These are phyloP conservation scores for Eucalyptus caleyi DNA, from an alignment of 345 rosid species.

Conservation along the genomic window DNA sequence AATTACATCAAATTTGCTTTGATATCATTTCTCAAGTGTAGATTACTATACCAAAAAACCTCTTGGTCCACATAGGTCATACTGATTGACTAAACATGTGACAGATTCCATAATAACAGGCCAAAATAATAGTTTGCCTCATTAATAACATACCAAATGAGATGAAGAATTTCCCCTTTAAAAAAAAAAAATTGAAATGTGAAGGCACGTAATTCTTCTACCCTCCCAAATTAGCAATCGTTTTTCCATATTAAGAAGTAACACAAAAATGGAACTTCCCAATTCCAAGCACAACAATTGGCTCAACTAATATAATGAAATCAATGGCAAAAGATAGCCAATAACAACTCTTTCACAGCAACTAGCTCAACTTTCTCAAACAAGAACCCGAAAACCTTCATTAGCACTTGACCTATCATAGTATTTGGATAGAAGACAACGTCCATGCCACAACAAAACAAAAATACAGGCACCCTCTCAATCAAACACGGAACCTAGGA, in stretches of 20 bases:
- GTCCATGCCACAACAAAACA: constrained; percentile 11
- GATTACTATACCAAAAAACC: not conserved
- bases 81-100: not conserved
- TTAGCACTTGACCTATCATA: constrained; percentile 22
- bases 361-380: constrained; percentile 5
- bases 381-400: constrained; percentile 16
- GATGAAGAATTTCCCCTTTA: not conserved
- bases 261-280: not conserved
- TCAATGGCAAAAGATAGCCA: not conserved
- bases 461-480: not conserved
- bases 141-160: not conserved
- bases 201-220: not conserved
- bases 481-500: constrained; percentile 1
- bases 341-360: not conserved
- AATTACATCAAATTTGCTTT: not conserved
- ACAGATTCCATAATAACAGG: not conserved
- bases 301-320: not conserved
- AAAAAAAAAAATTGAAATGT: not conserved
- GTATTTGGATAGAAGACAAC: constrained; percentile 16
- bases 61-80: not conserved
- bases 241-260: not conserved
- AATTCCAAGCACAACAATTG: not conserved
- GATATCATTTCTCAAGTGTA: not conserved
- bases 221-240: not conserved
- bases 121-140: not conserved